Evolutionary conservation across 495 filamentous ascomycete genomes (phyloP), one percentile per base, ranked within the genome.

Genomic region (Lophiotrema nucula): DNA sequence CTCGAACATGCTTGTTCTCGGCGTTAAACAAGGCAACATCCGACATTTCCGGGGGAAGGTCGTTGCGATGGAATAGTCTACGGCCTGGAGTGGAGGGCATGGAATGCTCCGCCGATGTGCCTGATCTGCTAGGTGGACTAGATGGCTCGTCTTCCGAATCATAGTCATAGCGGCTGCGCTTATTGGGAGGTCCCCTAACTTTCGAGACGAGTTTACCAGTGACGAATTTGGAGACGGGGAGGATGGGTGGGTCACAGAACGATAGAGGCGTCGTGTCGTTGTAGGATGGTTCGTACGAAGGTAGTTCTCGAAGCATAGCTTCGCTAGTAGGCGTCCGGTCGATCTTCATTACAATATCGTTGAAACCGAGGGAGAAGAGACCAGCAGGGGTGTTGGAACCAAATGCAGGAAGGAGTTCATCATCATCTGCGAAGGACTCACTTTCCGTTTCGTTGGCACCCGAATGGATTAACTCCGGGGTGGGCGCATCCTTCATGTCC

Each of bases 171-270:
- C 92, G 81, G 53, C 87, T 87, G 35, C 83, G 83, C 68, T 92
- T 96, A 37, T 79, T 79, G 4, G 85, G 84, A 15, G 85, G 88
- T 2, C 83, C 82, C 35, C 82, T 80, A 28, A 83, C 74, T 16
- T 77, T 76, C 27, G 92, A 79, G 18, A 80, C 80, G 66, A 98
- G 84, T 62, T 88, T 88, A n/a, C 89, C 88, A 38, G 84, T 80
- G 18, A 88, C 84, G 65, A 87, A 95, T 65, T 90, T 97, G 47
- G 86, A 95, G 2, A 96, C 79, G 0, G 89, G 89, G n/a, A 96
- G 73, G 43, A 92, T 81, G 3, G 86, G 82, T 15, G 82, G 85
- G 80, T 67, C 58, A 3, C 83, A 74, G 5, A 88, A 79, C 2
- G 60, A 57, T 1, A 46, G 12, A 21, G 58, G 58, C 21, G 53